Conservation (phyloP, 352 stramenopile species). For the Globisporangium orthogonon region DNA sequence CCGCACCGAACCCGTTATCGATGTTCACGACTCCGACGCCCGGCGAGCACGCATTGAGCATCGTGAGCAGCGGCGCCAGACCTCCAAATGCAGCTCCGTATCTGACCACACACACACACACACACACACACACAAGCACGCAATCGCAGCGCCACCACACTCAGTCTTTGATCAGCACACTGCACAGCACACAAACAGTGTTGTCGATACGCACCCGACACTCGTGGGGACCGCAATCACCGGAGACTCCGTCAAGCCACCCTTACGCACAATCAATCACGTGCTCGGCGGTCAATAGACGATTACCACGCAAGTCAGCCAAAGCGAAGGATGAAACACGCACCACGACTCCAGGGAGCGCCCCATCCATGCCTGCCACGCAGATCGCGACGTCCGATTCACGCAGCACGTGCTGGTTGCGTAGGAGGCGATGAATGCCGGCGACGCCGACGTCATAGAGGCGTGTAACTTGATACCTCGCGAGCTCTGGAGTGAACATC, state of each 20-base stretch:
- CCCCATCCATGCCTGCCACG: constrained; percentile 96
- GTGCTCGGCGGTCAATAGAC: too few relatives aligned
- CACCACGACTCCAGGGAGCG: constrained; percentile 95
- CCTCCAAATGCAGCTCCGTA: constrained; percentile 86
- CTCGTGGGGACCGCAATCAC: constrained; percentile 90
- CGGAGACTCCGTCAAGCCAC: constrained; percentile 72
- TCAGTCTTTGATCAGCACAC: neutral
- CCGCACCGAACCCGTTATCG: constrained; percentile 97
- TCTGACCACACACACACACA: constrained; percentile 8
- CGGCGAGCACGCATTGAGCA: constrained; percentile 97
- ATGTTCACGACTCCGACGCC: constrained; percentile 99
- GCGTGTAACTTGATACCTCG: constrained; percentile 73
- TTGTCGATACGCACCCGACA: constrained; percentile 77
- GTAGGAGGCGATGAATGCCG: constrained; percentile 90
- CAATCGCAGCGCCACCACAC: neutral
- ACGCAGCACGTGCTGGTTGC: constrained; percentile 80
- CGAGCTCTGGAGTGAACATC: constrained; percentile 68
- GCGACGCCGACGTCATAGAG: constrained; percentile 93
- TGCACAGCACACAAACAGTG: neutral
- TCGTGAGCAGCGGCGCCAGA: constrained; percentile 93
- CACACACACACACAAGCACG: neutral
- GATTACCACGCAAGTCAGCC: neutral
- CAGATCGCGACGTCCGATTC: constrained; percentile 92
- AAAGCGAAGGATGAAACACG: constrained; percentile 11
- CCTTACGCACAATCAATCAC: constrained; percentile 21